Base-by-base conservation (phyloP, 192 early-diverging fungal genomes). In the Backusella mclennaniae region DNA sequence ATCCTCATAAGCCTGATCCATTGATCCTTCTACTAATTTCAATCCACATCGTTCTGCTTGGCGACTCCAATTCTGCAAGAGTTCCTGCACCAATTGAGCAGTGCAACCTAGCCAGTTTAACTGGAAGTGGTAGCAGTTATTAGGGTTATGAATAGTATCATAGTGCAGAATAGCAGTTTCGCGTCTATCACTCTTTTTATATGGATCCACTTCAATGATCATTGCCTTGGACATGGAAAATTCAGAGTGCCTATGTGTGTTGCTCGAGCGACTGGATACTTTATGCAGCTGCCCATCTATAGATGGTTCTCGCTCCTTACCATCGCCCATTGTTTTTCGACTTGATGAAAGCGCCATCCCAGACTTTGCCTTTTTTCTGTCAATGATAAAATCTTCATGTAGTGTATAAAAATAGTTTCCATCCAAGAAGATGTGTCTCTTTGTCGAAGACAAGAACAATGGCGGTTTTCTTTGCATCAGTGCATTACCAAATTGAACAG, bases 31-130 rank as follows among this genome's bases (percentile, higher is more conserved):
- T 0, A 99, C 93, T 63, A 99, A 77, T 38, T 94, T 93, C 29
- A 98, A 86, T 9, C 96, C 96, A 75, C 92, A 95, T 53, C 92
- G 91, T 76, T 97, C 95, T 2, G 95, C 95, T 35, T 87, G 85
- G 7, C 94, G 79, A 44, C 85, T 77, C 98, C 98, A 99, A 6
- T 83, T 82, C 44, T 85, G 87, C 31, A 98, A 85, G 68, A 96
- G 79, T 56, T 98, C 96, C 73, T 98, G 94, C 15, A 99, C 90
- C 42, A 96, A 79, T 42, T 93, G 81, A 11, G 95, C 93, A 2
- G 95, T 97, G 82, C 97, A 99, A 49, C 94, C 95, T 19, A 98
- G 83, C 98, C 98, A 99, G 84, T 97, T 92, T 21, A 99, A 77
- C 77, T 96, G 94, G 67, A 98, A 91, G 75, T 98, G 96, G 77